Conservation (phyloP, 495 filamentous ascomycete genomes). For the Trichoderma asperelloides region DNA sequence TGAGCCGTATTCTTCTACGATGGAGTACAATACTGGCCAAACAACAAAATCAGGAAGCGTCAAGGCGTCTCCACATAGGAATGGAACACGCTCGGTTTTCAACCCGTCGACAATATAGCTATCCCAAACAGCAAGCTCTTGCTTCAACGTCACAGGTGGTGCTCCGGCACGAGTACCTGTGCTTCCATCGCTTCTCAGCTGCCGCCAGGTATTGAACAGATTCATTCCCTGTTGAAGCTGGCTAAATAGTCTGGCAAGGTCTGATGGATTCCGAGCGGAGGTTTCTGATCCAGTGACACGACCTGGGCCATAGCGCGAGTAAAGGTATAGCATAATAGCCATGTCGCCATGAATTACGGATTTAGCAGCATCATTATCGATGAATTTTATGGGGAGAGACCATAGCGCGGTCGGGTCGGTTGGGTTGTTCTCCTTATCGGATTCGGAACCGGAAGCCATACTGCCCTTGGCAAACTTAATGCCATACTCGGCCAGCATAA, state of each 20-base stretch:
- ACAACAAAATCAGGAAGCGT: conserved; percentile 62
- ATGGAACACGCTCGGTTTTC: conserved; percentile 23
- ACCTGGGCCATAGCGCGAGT: conserved; percentile 34
- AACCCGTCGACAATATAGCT: conserved; percentile 25
- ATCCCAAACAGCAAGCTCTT: conserved; percentile 42
- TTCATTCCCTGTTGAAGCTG: conserved; percentile 31
- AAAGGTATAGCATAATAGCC: conserved; percentile 47
- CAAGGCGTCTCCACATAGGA: conserved; percentile 47
- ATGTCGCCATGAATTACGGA: conserved; percentile 38
- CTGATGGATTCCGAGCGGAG: conserved; percentile 17
- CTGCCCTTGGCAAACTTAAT: conserved; percentile 44
- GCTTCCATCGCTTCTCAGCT: conserved; percentile 12
- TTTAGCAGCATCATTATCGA: conserved; percentile 42
- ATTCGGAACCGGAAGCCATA: conserved; percentile 23
- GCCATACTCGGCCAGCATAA: conserved; percentile 51
- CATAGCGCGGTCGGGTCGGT: conserved; percentile 14
- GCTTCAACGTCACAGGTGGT: conserved; percentile 20
- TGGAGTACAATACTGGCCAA: conserved; percentile 60
- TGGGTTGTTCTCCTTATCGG: conserved; percentile 19
- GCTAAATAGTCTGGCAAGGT: conserved; percentile 27
- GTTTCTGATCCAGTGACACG: conserved; percentile 18
- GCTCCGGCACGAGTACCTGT: conserved; percentile 11
- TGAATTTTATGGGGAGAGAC: conserved; percentile 37
- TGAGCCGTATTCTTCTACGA: conserved; percentile 28
- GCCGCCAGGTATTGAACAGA: conserved; percentile 29